Base-by-base conservation (phyloP, 2,329 filamentous ascomycete species). In the Phialophora chinensis region DNA sequence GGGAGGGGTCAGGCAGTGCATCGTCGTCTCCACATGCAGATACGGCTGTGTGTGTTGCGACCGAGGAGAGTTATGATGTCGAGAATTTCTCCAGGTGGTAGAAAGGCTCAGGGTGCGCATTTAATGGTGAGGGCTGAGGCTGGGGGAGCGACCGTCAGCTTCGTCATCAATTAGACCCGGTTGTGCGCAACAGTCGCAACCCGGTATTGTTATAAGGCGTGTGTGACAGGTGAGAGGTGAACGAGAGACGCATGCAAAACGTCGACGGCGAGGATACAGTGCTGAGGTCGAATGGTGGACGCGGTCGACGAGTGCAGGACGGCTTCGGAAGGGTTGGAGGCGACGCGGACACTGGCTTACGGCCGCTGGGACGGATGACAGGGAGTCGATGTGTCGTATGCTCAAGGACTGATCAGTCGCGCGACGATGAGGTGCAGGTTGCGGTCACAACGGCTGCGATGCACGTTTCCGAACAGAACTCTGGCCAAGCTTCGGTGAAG, bases 401-500 rank as follows among this genome's bases (percentile, higher is more conserved):
- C 29, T 35, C 53, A 23, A n/a, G 29, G n/a, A 11, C 27, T 29
- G 1, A 4, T 31, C 10, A 0, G 53, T 31, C 17, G 25, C 29
- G 53, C 29, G 53, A 20, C 29, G 29, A 35, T 14, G 29, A 35
- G n/a, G 29, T 8, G 1, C 53, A 35, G 29, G 25, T 12, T n/a
- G 29, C 29, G 53, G 29, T 33, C n/a, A 27, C 49, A 53, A 29
- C 20, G 49, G 27, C 27, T 20, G 25, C 53, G 29, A 33, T 11
- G 25, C 53, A 20, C 29, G 8, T 31, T 55, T 31, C 12, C 29
- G 10, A 29, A 35, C 29, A 42, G 35, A 25, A 47, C 56, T 38
- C 58, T 61, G 63, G 68, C 68, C 63, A 70, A 70, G 68, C 68
- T 68, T 70, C 67, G 66, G 29, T 62, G 57, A 58, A 66, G n/a